These are phyloP conservation scores for Candida sojae DNA, from an alignment of 1,139 yeast species.

Conservation along the genomic window DNA sequence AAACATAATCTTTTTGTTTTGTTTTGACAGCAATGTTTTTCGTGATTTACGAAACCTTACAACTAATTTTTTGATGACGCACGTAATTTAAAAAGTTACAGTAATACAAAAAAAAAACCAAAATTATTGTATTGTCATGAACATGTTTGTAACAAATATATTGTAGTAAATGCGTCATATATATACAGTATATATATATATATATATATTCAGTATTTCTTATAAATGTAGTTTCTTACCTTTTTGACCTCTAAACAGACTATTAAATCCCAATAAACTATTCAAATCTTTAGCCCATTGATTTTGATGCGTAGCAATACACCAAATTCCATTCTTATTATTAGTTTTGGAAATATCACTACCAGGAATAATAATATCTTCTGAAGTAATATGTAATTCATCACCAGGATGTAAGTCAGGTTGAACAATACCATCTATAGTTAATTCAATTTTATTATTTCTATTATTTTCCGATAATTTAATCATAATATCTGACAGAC, in stretches of 20 bases:
- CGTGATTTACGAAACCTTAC: too few relatives aligned
- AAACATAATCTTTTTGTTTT: too few relatives aligned
- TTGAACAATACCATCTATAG: conserved; percentile 81
- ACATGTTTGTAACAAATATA: too few relatives aligned
- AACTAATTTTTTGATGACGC: too few relatives aligned
- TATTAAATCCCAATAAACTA: conserved; percentile 84
- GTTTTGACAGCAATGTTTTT: too few relatives aligned
- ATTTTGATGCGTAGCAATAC: conserved; percentile 76
- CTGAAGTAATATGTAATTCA: conserved; percentile 63
- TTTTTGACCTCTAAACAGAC: conserved; percentile 54
- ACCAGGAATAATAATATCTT: conserved; percentile 13
- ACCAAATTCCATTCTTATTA: conserved; percentile 70
- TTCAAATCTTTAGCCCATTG: conserved; percentile 94
- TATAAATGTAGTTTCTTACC: conserved; percentile 13
- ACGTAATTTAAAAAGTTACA: too few relatives aligned
- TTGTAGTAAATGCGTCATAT: too few relatives aligned
- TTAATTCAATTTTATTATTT: conserved; percentile 51
- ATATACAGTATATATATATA: too few relatives aligned
- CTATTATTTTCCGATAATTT: conserved; percentile 56
- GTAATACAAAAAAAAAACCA: too few relatives aligned
- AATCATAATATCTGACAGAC: conserved; percentile 67
- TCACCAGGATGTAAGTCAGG: conserved; percentile 72
- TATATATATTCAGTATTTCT: too few relatives aligned
- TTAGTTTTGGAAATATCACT: conserved; percentile 38
- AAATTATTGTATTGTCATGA: too few relatives aligned